A percentile compares a stretch with the other conserved stretches of the same genome.
Conservation (phyloP, 257 asterid genomes). For the Verbena officinalis region DNA sequence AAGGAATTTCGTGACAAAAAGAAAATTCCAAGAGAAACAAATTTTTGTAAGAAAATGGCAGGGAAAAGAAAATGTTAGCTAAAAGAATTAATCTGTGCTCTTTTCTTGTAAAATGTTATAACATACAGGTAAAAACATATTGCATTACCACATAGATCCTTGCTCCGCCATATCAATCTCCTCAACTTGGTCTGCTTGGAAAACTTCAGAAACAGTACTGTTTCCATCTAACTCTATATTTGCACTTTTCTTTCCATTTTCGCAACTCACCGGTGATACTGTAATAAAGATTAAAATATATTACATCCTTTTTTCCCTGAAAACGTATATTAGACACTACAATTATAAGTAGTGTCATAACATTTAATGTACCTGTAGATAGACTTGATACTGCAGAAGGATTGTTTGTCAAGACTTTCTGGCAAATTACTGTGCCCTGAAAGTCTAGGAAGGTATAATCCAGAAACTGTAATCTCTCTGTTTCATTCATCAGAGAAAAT, state of each 20-base stretch:
- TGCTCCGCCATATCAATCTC: conserved; percentile 40
- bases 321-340: neutral
- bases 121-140: conserved; percentile 22
- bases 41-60: neutral
- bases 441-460: conserved; percentile 69
- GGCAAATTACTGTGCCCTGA: conserved; percentile 83
- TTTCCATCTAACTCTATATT: conserved; percentile 39
- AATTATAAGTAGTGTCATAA: neutral
- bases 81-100: too few species aligned
- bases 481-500: conserved; percentile 58
- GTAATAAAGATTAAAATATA: conserved; percentile 26
- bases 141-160: conserved; percentile 49
- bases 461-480: conserved; percentile 60
- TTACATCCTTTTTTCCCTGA: neutral
- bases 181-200: conserved; percentile 43
- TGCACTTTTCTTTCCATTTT: conserved; percentile 20
- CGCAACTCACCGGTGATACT: conserved; percentile 41
- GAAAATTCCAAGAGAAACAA: neutral
- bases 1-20: too few species aligned
- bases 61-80: too few species aligned
- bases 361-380: conserved; percentile 45
- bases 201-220: conserved; percentile 45
- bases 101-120: conserved; percentile 2
- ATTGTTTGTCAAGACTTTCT: conserved; percentile 46
- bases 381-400: conserved; percentile 33